These are phyloP conservation scores for Citrus reticulata DNA, from an alignment of 345 rosid species.

Conservation along the genomic window DNA sequence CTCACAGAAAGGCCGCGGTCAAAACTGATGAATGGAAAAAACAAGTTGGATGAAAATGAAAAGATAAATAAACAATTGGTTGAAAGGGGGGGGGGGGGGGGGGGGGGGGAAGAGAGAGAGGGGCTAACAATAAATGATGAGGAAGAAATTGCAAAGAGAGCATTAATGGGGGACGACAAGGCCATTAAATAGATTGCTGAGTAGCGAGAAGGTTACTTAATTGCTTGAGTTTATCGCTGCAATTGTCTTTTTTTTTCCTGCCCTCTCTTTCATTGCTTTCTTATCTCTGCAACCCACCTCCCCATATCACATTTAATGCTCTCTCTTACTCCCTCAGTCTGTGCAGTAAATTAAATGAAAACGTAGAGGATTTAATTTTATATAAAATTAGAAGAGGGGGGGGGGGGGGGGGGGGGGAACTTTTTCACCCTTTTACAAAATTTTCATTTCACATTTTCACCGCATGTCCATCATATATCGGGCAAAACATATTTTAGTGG, in stretches of 20 bases:
- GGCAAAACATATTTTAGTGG: slow-evolving; percentile 2
- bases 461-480: slow-evolving; percentile 7
- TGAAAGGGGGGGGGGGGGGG: neutral
- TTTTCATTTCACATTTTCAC: neutral
- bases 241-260: slow-evolving; percentile 28
- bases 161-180: slow-evolving; percentile 64
- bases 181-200: slow-evolving; percentile 37
- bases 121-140: slow-evolving; percentile 21
- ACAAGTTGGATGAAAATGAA: neutral
- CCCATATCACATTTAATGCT: slow-evolving; percentile 46
- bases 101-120: neutral
- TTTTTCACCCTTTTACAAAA: slow-evolving; percentile 4
- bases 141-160: slow-evolving; percentile 16
- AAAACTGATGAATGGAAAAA: neutral
- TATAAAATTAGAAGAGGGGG: too few species aligned
- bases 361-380: neutral
- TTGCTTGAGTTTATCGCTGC: slow-evolving; percentile 50
- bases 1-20: neutral
- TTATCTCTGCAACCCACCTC: slow-evolving; percentile 34
- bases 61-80: neutral
- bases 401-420: neutral
- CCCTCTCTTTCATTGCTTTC: slow-evolving; percentile 34
- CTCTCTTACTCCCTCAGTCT: slow-evolving; percentile 11
- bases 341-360: slow-evolving; percentile 24
- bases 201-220: slow-evolving; percentile 34